These are phyloP conservation scores for Schoenoplectus tabernaemontani DNA, from an alignment of 202 grass and related monocot genomes.

Conservation along the genomic window DNA sequence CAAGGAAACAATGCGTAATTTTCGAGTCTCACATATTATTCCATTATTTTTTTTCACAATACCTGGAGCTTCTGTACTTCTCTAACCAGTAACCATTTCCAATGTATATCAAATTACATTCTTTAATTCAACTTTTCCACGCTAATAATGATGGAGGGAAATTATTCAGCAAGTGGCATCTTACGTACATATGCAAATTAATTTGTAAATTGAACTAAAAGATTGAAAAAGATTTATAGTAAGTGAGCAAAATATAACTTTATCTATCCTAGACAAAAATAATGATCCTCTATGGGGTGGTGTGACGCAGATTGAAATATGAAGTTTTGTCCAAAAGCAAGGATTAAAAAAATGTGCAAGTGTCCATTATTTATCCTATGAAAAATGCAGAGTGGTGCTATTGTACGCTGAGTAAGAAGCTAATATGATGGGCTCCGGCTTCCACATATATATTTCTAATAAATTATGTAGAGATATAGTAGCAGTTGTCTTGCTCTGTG, in stretches of 20 bases:
- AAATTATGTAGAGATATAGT: background rate
- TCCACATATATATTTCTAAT: background rate
- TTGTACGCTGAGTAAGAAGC: constrained; percentile 14
- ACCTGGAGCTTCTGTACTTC: background rate
- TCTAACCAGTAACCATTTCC: background rate
- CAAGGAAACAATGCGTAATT: background rate
- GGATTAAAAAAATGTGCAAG: background rate
- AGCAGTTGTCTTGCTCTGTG: constrained; percentile 1
- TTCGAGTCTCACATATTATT: background rate
- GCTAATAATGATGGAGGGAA: background rate
- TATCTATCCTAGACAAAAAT: background rate
- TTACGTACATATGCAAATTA: background rate
- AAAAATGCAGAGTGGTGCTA: background rate
- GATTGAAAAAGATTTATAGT: background rate
- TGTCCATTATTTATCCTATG: background rate
- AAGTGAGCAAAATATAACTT: background rate
- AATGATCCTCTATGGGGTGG: background rate
- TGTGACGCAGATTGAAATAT: background rate
- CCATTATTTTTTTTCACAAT: background rate
- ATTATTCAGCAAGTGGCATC: background rate
- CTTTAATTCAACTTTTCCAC: background rate
- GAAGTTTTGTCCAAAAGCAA: background rate
- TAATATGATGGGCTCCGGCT: background rate
- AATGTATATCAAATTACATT: background rate
- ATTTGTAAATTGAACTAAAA: background rate